A percentile compares a stretch with the other conserved stretches of the same genome.
phyloP scores from a whole-genome alignment of 371 early-diverging fungal genomes.

The Edhazardia aedis region DNA sequence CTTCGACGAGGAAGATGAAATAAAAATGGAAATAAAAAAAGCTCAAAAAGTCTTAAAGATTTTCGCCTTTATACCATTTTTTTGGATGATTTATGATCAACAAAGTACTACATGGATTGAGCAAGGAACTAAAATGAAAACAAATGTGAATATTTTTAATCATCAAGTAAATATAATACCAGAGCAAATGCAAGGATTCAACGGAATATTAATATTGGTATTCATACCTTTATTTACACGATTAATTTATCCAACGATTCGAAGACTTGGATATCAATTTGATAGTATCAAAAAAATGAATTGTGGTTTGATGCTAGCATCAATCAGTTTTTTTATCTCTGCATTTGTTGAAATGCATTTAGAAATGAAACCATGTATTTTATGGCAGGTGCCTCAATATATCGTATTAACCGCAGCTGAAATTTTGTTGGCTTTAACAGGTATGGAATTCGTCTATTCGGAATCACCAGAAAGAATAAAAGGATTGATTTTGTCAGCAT shows the following conservation, averaged over 20 bases:
- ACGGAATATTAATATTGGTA: slow-evolving; percentile 48
- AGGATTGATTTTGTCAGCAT: slow-evolving; percentile 30
- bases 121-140: slow-evolving; percentile 41
- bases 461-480: slow-evolving; percentile 28
- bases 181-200: slow-evolving; percentile 44
- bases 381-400: slow-evolving; percentile 51
- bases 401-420: slow-evolving; percentile 51
- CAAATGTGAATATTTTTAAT: slow-evolving; percentile 3
- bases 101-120: slow-evolving; percentile 46
- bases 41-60: slow-evolving; percentile 10
- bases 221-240: slow-evolving; percentile 50
- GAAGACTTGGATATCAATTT: slow-evolving; percentile 28
- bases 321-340: slow-evolving; percentile 26
- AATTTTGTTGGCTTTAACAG: slow-evolving; percentile 50
- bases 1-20: background rate
- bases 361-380: slow-evolving; percentile 32
- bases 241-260: slow-evolving; percentile 47
- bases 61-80: slow-evolving; percentile 29
- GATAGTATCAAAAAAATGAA: slow-evolving; percentile 47
- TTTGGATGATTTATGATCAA: slow-evolving; percentile 48
- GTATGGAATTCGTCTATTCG: slow-evolving; percentile 51
- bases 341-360: slow-evolving; percentile 39
- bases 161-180: slow-evolving; percentile 17
- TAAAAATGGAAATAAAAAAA: background rate
- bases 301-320: slow-evolving; percentile 28